Evolutionary conservation across 2,329 filamentous ascomycete species (phyloP).

Genomic region (Didymella segeticola): DNA sequence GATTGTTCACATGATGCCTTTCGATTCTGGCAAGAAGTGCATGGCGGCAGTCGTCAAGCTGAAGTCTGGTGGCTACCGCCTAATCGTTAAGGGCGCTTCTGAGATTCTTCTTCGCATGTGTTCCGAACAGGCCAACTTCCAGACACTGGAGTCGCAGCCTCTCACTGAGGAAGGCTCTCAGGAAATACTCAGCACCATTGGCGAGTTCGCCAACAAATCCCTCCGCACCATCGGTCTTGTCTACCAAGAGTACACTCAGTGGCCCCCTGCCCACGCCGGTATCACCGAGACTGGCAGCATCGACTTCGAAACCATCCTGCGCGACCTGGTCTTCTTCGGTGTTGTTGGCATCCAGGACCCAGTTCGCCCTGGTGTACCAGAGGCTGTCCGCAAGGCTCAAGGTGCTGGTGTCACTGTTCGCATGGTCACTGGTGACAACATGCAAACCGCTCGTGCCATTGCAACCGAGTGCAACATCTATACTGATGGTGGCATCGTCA

Average conservation of each 20-base stretch:
- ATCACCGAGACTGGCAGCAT: conserved; percentile 30
- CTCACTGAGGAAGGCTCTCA: conserved; percentile 25
- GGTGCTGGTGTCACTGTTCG: conserved; percentile 92
- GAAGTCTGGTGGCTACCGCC: conserved; percentile 55
- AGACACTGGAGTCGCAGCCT: conserved; percentile 23
- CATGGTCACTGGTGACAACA: conserved; percentile 96
- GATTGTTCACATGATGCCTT: conserved; percentile 60
- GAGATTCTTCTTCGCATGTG: conserved; percentile 61
- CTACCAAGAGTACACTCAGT: conserved; percentile 48
- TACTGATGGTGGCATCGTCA: conserved; percentile 76
- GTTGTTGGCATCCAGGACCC: conserved; percentile 95
- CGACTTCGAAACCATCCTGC: conserved; percentile 28
- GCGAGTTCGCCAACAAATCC: conserved; percentile 49
- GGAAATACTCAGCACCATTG: conserved; percentile 41
- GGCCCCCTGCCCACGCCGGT: conserved; percentile 41
- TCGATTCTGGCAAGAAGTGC: conserved; percentile 63
- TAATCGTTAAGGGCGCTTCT: conserved; percentile 64
- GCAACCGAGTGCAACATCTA: conserved; percentile 96
- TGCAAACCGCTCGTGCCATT: conserved; percentile 93
- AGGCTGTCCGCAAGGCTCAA: conserved; percentile 84
- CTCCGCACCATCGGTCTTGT: conserved; percentile 53
- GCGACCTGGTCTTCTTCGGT: conserved; percentile 77
- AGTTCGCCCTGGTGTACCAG: conserved; percentile 85
- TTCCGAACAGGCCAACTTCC: conserved; percentile 28
- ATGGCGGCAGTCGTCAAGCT: conserved; percentile 64